Base-by-base conservation (phyloP, 176 grass and related monocot species). In the Chrysopogon serrulatus region DNA sequence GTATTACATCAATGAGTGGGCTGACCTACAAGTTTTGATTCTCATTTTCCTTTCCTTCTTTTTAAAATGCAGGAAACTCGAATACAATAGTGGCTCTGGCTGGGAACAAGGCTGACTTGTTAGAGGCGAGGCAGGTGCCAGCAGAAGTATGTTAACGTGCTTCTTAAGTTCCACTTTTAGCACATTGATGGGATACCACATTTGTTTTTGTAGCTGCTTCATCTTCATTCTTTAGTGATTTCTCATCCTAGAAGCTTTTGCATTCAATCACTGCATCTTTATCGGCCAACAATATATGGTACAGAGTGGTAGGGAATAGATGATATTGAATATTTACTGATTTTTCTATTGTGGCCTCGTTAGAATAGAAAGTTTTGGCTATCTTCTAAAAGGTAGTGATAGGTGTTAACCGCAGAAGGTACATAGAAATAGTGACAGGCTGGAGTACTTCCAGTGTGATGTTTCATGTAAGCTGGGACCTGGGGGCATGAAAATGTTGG, bases 71-170 rank as follows among this genome's bases (percentile, higher is more conserved):
- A 98, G 96, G 96, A 67, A 98, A 93, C 65, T 84, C 91, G 0
- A 95, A 82, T 53, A 98, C 93, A 48, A 87, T 98, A 78, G 87
- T 98, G 87, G 96, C 96, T 82, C 93, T 98, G 77, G 89, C 96
- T 73, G 96, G 96, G 19, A 98, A 98, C 85, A 98, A 98, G 89
- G 90, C 93, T 87, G 96, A 98, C 77, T 59, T 95, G 61, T 31
- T 92, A 73, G 96, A 98, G 3, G 75, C 84, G 10, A 90, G 96
- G 85, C 91, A 98, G 82, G 91, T 98, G 83, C 51, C 93, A 74
- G 62, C 57, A 31, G 93, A 98, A 79, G 96, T 88, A 93, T 77
- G 85, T 79, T 77, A 47, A 17, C 85, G 10, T 78, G 18, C 59
- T 76, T 79, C 63, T 49, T 18, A 36, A 64, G 73, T 85, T 37